Conservation (phyloP, 2,329 filamentous ascomycete species). For the Cercospora zeina region DNA sequence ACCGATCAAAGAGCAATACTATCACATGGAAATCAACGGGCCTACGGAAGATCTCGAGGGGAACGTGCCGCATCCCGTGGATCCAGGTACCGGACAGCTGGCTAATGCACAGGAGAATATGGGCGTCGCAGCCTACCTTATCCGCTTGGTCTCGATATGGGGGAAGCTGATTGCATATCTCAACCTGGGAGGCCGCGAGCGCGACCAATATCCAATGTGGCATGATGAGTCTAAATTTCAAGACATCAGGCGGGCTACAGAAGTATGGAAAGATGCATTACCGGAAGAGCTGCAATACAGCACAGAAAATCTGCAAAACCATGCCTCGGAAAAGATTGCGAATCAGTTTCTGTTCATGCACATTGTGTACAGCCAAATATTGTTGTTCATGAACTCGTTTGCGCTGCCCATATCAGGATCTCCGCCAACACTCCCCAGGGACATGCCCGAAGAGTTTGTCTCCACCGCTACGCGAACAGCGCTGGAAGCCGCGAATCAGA, state of each 20-base stretch:
- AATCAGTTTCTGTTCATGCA: conserved; percentile 94
- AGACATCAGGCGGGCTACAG: conserved; percentile 67
- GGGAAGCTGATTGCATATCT: conserved; percentile 85
- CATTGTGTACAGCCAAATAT: conserved; percentile 83
- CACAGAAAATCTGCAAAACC: conserved; percentile 77
- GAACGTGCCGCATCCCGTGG: conserved; percentile 62
- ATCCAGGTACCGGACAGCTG: conserved; percentile 63
- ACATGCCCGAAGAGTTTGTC: conserved; percentile 76
- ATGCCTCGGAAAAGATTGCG: conserved; percentile 79
- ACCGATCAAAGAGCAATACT: conserved; percentile 85
- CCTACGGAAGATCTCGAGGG: conserved; percentile 82
- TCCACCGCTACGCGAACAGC: conserved; percentile 72
- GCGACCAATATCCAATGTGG: conserved; percentile 78
- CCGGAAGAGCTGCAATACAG: conserved; percentile 73
- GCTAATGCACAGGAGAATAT: conserved; percentile 76
- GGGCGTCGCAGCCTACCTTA: conserved; percentile 89
- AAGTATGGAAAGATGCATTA: conserved; percentile 67
- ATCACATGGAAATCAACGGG: conserved; percentile 86
- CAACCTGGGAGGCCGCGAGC: conserved; percentile 82
- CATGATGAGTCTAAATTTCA: conserved; percentile 74
- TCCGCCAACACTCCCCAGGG: conserved; percentile 57
- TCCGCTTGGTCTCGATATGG: conserved; percentile 83
- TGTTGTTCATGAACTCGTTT: conserved; percentile 86
- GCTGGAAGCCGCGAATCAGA: conserved; percentile 79
- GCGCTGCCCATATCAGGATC: conserved; percentile 69